Percentiles rank a stretch among this genome's conserved stretches.
Conservation (phyloP, 768 basidiomycete genomes). For the Crepidotus variabilis region DNA sequence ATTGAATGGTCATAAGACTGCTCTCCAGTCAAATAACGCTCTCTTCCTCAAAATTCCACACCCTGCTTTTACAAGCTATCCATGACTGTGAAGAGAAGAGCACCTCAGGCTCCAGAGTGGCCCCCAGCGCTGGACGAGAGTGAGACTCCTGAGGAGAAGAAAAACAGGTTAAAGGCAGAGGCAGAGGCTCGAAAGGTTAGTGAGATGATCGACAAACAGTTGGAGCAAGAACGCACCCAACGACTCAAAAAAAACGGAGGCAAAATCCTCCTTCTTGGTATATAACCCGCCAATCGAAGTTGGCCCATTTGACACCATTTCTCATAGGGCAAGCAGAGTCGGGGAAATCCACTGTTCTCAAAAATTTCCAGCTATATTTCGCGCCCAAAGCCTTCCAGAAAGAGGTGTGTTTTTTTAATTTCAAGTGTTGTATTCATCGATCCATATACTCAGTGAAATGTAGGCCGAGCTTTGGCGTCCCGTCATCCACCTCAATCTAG, state of each 20-base stretch:
- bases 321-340: constrained; percentile 3
- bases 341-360: neutral
- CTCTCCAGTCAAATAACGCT: no score
- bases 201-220: neutral
- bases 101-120: neutral
- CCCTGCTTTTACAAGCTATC: no score
- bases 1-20: no score
- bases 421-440: neutral
- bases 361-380: constrained; percentile 5
- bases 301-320: neutral
- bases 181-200: neutral
- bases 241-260: neutral
- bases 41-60: no score
- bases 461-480: constrained; percentile 57
- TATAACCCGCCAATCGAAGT: neutral
- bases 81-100: constrained; percentile 2
- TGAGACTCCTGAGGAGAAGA: constrained; percentile 1
- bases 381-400: constrained; percentile 43
- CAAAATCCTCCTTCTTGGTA: neutral
- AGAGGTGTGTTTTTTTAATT: constrained; percentile 33
- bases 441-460: neutral
- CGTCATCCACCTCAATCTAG: constrained; percentile 66
- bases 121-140: no score
- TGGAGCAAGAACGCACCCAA: neutral
- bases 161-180: neutral